Conservation (phyloP, 1,284 basidiomycete species). For the Serendipita sp. region DNA sequence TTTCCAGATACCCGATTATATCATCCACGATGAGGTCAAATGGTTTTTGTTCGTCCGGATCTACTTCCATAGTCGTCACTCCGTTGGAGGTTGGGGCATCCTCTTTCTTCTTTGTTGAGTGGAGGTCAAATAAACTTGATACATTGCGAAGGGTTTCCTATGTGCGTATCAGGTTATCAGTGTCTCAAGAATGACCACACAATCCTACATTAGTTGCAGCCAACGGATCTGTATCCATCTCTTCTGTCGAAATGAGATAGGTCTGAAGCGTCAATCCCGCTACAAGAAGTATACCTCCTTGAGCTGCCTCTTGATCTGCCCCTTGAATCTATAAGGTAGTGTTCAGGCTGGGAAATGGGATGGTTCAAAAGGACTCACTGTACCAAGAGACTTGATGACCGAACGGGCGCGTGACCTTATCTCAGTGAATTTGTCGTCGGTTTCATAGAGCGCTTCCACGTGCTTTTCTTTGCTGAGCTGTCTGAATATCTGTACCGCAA, state of each 20-base stretch:
- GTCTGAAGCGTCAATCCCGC: slow-evolving; percentile 54
- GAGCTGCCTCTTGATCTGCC: slow-evolving; percentile 13
- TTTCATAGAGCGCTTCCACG: slow-evolving; percentile 38
- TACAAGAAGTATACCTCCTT: slow-evolving; percentile 58
- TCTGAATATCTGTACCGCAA: slow-evolving; percentile 47
- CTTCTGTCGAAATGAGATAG: slow-evolving; percentile 17
- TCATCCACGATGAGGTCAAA: slow-evolving; percentile 79
- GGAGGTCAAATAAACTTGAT: slow-evolving; percentile 33
- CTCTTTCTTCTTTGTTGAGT: slow-evolving; percentile 30
- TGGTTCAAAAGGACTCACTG: slow-evolving; percentile 15
- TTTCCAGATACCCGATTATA: slow-evolving; percentile 80
- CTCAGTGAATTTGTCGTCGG: slow-evolving; percentile 43
- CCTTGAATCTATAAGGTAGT: background rate
- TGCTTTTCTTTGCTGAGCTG: slow-evolving; percentile 62
- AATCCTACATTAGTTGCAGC: slow-evolving; percentile 49
- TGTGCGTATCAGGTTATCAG: slow-evolving; percentile 4
- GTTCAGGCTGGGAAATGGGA: background rate
- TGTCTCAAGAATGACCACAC: slow-evolving; percentile 6
- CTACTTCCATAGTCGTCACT: slow-evolving; percentile 20
- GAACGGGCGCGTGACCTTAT: slow-evolving; percentile 35
- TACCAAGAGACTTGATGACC: slow-evolving; percentile 31
- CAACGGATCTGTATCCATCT: slow-evolving; percentile 28
- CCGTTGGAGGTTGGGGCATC: slow-evolving; percentile 24
- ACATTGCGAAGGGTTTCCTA: slow-evolving; percentile 41
- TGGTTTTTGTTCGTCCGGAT: slow-evolving; percentile 35